Conservation (phyloP, 768 basidiomycete genomes). For the Boletus tylopilopsis region DNA sequence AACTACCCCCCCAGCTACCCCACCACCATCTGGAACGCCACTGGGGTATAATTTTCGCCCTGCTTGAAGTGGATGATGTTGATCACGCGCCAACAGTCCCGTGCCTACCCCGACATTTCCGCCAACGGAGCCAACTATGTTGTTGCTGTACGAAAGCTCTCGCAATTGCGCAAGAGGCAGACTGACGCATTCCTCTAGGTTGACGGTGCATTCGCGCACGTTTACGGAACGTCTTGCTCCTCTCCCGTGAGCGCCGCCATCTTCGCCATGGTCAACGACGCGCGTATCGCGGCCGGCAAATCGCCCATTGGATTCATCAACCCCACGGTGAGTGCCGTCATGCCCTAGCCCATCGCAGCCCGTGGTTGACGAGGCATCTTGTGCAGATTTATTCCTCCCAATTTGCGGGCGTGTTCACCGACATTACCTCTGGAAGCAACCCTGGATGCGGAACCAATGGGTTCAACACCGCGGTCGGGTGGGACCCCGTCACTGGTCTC, state of each 20-base stretch:
- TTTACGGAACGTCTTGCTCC: conserved; percentile 33
- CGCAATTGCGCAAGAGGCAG: no score
- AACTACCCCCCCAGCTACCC: conserved; percentile 29
- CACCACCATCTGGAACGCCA: conserved; percentile 25
- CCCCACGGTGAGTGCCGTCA: not conserved
- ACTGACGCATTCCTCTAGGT: conserved; percentile 2
- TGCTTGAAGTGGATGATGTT: no score
- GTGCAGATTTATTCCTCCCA: conserved; percentile 7
- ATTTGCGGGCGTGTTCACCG: conserved; percentile 26
- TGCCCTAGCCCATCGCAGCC: not conserved
- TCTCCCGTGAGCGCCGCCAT: conserved; percentile 32
- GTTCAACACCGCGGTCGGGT: conserved; percentile 32
- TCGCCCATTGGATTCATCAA: conserved; percentile 22
- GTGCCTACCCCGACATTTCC: conserved; percentile 37
- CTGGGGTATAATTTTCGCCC: conserved; percentile 11
- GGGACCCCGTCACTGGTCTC: conserved; percentile 46
- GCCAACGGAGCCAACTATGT: conserved; percentile 35
- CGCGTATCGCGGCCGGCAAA: conserved; percentile 31
- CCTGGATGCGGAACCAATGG: conserved; percentile 41
- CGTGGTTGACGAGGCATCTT: no score
- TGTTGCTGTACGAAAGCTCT: conserved; percentile 6
- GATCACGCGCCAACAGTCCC: conserved; percentile 25
- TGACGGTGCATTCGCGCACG: conserved; percentile 23
- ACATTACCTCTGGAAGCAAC: conserved; percentile 45
- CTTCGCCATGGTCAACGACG: conserved; percentile 39